Evolutionary conservation across 768 basidiomycete species (phyloP), one percentile per base, ranked within the genome.

Genomic region (Suillus brevipes): DNA sequence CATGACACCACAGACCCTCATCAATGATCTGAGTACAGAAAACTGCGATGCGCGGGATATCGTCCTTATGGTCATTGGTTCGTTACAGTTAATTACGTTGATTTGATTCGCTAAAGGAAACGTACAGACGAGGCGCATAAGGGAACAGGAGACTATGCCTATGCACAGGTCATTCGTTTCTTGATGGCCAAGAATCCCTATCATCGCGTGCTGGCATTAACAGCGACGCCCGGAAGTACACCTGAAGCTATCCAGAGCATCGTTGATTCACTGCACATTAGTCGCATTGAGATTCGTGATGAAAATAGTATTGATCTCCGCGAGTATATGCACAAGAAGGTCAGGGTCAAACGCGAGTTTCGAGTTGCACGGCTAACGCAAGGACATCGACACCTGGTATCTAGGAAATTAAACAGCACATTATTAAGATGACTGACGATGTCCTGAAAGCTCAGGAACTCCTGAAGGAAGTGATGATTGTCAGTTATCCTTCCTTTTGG

Each of bases 111-210:
- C 65, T 67, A 18, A 73, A 31, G n/a, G 12, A 56, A 59, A 50
- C 36, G 50, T 49, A 56, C 64, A 95, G 96, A 98, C 69, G 96
- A 98, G 75, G 97, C 97, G 0, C 97, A 99, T 78, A 89, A 90
- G 69, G 97, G 93, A 13, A 94, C 90, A 0, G 97, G 97, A 2
- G 90, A 92, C 65, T 97, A 97, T 70, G 90, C 96, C 5, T 99
- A 99, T 72, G 91, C 92, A 52, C 89, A 91, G 72, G 89, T 93
- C 38, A 82, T 99, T 45, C 90, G 95, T 9, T 94, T 84, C 70
- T 83, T 99, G 70, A 97, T 95, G 90, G 88, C 93, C 2, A 94
- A 92, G 77, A 98, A 99, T 71, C 95, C 95, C 0, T 86, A 95
- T 76, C 96, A 97, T 73, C 89, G 97, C 18, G 81, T 99, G 10